phyloP scores from a whole-genome alignment of 2,329 filamentous ascomycete genomes.

The Cordyceps fumosorosea region DNA sequence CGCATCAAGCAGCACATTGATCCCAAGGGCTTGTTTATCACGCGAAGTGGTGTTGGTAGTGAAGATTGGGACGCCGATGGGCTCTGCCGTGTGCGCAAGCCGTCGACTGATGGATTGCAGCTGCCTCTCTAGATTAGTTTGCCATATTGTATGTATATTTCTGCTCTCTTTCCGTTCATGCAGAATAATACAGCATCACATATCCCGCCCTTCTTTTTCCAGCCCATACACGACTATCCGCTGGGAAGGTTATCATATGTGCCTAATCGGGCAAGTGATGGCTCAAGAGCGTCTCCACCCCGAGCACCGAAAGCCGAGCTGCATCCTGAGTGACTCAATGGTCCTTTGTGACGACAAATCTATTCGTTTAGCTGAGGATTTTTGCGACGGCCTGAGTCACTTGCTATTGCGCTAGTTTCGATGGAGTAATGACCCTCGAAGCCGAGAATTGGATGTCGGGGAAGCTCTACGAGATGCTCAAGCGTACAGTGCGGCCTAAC shows the following conservation, averaged over 20 bases:
- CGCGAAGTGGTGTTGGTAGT: slow-evolving; percentile 30
- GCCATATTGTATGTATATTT: too few species aligned
- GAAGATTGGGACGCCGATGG: slow-evolving; percentile 28
- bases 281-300: background rate
- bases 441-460: background rate
- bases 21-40: slow-evolving; percentile 29
- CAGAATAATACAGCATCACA: too few species aligned
- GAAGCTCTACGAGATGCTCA: background rate
- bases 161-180: background rate
- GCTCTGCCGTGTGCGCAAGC: slow-evolving; percentile 1
- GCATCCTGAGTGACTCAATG: background rate
- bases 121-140: background rate
- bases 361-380: background rate
- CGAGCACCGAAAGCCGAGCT: background rate
- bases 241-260: background rate
- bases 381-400: background rate
- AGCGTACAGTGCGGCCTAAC: too few species aligned
- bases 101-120: background rate
- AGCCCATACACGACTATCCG: background rate
- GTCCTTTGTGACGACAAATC: background rate
- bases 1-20: slow-evolving; percentile 29
- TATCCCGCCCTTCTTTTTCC: too few species aligned
- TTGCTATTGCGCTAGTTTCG: background rate
- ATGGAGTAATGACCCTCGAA: background rate
- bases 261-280: background rate